A percentile compares a stretch with the other conserved stretches of the same genome.
These are phyloP conservation scores for Dictyostelium firmibasis DNA, from an alignment of 78 protist genomes.

Conservation along the genomic window DNA sequence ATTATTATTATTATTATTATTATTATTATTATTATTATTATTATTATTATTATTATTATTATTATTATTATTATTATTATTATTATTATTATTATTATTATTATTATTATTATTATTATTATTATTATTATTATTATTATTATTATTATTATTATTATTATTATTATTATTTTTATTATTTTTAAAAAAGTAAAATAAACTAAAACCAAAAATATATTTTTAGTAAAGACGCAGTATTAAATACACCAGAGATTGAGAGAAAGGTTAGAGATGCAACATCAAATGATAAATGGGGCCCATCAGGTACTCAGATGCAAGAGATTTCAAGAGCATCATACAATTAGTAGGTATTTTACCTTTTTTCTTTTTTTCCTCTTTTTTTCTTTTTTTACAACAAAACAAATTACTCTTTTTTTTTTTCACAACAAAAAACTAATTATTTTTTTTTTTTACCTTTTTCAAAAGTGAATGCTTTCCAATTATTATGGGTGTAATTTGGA, in stretches of 20 bases:
- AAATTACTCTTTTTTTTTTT: neutral
- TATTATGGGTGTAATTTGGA: conserved; percentile 85
- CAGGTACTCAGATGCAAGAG: conserved; percentile 85
- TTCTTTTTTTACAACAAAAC: neutral
- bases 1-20: too few species aligned
- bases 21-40: too few species aligned
- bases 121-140: too few species aligned
- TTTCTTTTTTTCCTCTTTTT: neutral
- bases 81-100: too few species aligned
- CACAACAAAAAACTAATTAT: neutral
- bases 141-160: too few species aligned
- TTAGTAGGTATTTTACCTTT: conserved; percentile 21
- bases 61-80: too few species aligned
- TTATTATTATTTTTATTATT: too few species aligned
- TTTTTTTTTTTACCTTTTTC: neutral
- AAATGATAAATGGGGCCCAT: conserved; percentile 88
- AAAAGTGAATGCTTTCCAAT: conserved; percentile 78
- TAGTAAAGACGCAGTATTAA: conserved; percentile 78
- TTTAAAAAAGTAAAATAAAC: neutral
- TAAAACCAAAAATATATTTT: neutral
- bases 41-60: too few species aligned
- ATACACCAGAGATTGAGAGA: conserved; percentile 81
- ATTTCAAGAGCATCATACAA: conserved; percentile 81
- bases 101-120: too few species aligned
- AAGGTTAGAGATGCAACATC: conserved; percentile 85